Evolutionary conservation across 1,284 basidiomycete species (phyloP).

Genomic region (Cryptococcus floricola): DNA sequence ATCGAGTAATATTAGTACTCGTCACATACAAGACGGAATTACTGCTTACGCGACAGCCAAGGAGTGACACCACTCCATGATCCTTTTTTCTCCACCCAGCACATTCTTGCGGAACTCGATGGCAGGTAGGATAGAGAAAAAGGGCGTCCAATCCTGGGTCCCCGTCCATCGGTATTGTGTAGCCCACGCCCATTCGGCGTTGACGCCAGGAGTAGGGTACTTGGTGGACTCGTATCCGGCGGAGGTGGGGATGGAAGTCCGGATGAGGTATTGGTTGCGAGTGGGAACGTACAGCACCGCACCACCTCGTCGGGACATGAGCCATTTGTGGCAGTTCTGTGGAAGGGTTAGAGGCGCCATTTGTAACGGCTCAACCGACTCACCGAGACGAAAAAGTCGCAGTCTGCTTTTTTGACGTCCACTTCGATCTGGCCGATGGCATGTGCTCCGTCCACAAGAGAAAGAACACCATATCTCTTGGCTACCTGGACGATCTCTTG

Average conservation of each 20-base stretch:
- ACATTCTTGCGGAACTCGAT: constrained; percentile 66
- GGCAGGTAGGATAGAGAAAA: constrained; percentile 52
- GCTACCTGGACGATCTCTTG: constrained; percentile 67
- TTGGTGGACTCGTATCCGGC: constrained; percentile 55
- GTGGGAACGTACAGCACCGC: constrained; percentile 74
- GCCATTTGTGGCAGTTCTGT: constrained; percentile 61
- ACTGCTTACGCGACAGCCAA: constrained; percentile 58
- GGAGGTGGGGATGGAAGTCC: constrained; percentile 70
- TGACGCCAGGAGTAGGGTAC: constrained; percentile 33
- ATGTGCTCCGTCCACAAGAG: constrained; percentile 78
- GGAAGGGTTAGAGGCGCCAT: not conserved
- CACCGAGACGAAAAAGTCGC: constrained; percentile 78
- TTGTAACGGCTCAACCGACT: constrained; percentile 22
- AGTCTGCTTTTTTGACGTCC: constrained; percentile 58
- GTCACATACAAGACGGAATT: not conserved
- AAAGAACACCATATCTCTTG: constrained; percentile 63
- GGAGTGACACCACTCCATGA: constrained; percentile 69
- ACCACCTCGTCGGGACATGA: constrained; percentile 63
- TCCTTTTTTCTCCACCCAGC: constrained; percentile 77
- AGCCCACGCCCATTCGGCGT: constrained; percentile 52
- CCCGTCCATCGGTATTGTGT: constrained; percentile 37
- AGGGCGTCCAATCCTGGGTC: constrained; percentile 33
- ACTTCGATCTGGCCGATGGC: constrained; percentile 61
- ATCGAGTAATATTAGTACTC: not conserved
- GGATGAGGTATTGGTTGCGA: constrained; percentile 72